Evolutionary conservation across 306 rosid genomes (phyloP), one percentile per base, ranked within the genome.

Genomic region (Sicyos baderoa): DNA sequence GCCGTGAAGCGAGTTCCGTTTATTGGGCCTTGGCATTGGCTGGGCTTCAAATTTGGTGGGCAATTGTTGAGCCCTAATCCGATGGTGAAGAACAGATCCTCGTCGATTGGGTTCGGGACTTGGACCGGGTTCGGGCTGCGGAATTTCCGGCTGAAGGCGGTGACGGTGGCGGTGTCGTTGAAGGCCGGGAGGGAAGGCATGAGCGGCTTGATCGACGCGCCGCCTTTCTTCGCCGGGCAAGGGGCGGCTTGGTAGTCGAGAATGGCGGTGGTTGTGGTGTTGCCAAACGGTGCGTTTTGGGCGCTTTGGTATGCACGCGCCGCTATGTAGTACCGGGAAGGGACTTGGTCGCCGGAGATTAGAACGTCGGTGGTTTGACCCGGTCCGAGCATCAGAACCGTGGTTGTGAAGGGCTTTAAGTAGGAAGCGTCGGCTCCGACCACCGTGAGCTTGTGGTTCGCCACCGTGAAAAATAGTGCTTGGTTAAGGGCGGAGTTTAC

Each of bases 351-450:
- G 3, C 86, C 99, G 50, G 79, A 71, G 83, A 93, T 75, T 54
- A 93, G 73, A 4, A 93, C 97, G 48, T 93, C 99, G 7, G 97
- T 93, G 77, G 99, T 93, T 73, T 93, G 99, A 0, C 99, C 99
- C 0, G 99, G 99, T 7, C 97, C 97, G 0, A 93, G 76, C 96
- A 93, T 88, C 59, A 93, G 76, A 74, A 87, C 86, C 1, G 73
- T 68, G 60, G 97, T 86, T 62, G 89, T 89, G 86, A 93, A 90
- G 12, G 96, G 99, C 25, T 85, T 93, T 0, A 84, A 52, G 78
- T 93, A 93, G 19, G 97, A 88, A 62, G 97, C 96, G 14, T 93
- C 99, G 2, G 97, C 99, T 1, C 95, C 84, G 0, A 93, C 97
- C 27, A 90, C 95, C 0, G 86, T 90, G 19, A 93, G 70, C n/a